Conservation (phyloP, 2,329 filamentous ascomycete genomes). For the Cladobotryum mycophilum region DNA sequence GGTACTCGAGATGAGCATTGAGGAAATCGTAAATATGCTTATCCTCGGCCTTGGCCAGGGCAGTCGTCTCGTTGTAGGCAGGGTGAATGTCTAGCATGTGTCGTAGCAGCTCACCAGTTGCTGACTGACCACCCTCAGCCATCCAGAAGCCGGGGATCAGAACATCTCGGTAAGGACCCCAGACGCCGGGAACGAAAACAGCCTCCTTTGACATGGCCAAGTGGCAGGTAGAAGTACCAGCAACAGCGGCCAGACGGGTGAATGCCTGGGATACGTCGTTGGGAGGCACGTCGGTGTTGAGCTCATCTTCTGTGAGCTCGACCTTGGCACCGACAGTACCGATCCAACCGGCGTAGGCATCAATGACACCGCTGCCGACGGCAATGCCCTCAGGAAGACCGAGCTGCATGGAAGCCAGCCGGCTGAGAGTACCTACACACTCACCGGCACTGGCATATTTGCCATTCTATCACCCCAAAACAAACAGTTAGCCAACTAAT, state of each 20-base stretch:
- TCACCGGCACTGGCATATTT: constrained; percentile 89
- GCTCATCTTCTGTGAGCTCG: constrained; percentile 58
- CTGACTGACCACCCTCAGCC: constrained; percentile 93
- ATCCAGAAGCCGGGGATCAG: constrained; percentile 91
- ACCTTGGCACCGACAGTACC: constrained; percentile 98
- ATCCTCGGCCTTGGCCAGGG: constrained; percentile 73
- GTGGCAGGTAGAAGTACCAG: constrained; percentile 95
- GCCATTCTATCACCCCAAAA: constrained; percentile 72
- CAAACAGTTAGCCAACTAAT: constrained; percentile 1
- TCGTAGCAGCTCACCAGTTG: constrained; percentile 88
- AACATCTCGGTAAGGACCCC: constrained; percentile 95
- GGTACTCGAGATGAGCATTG: constrained; percentile 75
- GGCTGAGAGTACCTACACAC: constrained; percentile 75
- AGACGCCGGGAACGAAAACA: constrained; percentile 91
- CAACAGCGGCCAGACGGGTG: constrained; percentile 84
- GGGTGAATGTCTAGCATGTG: constrained; percentile 95
- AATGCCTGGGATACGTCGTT: constrained; percentile 93
- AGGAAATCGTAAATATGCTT: constrained; percentile 93
- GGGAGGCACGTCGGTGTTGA: constrained; percentile 61
- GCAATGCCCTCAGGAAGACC: constrained; percentile 83
- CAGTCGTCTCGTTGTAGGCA: constrained; percentile 73
- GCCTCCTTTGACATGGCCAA: constrained; percentile 90
- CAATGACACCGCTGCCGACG: constrained; percentile 93
- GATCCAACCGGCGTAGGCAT: constrained; percentile 98
- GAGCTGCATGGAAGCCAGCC: constrained; percentile 75